Evolutionary conservation across 768 basidiomycete species (phyloP), one percentile per base, ranked within the genome.

Genomic region (Boletus subparvulus): DNA sequence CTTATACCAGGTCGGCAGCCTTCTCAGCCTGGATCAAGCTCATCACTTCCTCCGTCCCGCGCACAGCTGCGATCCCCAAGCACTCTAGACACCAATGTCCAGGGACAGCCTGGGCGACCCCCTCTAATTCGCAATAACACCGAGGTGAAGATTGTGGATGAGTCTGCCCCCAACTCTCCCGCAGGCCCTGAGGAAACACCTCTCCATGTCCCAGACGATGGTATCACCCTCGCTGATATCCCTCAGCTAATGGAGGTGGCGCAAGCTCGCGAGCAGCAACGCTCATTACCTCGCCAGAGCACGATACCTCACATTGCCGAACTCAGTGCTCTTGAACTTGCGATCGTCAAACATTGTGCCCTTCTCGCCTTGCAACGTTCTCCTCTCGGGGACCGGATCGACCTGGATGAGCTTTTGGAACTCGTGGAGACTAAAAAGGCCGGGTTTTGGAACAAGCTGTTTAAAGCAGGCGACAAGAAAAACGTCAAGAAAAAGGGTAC

Each of bases 371-470:
- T 99, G 45, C 83, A 85, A 58, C 81, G 87, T 61, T 92, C 89
- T 5, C 84, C 89, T 11, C 73, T 98, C 32, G 84, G 81, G 61
- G 90, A 93, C 58, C 83, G 88, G 50, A 85, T 94, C 54, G 94
- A 96, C 62, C 67, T 98, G 62, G 97, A 98, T 58, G 97, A 99
- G 69, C 79, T 98, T 51, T 71, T 98, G 62, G 96, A 98, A 74
- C 78, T 97, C 70, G 84, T 99, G 30, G 95, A 98, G 71, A 79
- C 79, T 21, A 92, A 96, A 80, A 98, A 96, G 79, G 87, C 84
- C 58, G 90, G 89, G 19, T 97, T 97, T 74, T 99, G 94, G 94
- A 90, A 91, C 61, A 93, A 94, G 73, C 73, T 98, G 17, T 98
- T 99, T 78, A 98, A 97, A 72, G 84, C 82, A 17, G 83, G 82